A percentile compares a stretch with the other conserved stretches of the same genome.
These are phyloP conservation scores for Nannochloropsis gaditana DNA, from an alignment of 108 stramenopile species.

Conservation along the genomic window DNA sequence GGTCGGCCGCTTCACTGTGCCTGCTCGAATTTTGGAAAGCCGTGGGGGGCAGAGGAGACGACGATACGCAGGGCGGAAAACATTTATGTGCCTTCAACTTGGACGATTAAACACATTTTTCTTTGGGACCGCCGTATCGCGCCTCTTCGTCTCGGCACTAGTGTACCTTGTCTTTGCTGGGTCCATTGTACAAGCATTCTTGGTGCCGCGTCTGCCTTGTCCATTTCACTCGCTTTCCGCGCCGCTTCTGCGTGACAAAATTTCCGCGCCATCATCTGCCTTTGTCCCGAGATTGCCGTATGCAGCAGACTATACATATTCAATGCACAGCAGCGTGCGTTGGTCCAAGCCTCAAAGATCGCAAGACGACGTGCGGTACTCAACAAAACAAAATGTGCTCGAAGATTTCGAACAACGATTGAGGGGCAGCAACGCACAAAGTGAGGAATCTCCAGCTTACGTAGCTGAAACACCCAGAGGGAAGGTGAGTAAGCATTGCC, in stretches of 20 bases:
- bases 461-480: background rate
- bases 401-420: background rate
- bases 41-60: too few species aligned
- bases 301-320: background rate
- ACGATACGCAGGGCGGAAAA: too few species aligned
- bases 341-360: background rate
- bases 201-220: background rate
- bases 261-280: background rate
- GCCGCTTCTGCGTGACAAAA: background rate
- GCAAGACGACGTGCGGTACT: background rate
- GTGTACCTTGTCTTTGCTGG: background rate
- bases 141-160: background rate
- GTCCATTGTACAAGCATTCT: background rate
- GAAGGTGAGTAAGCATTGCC: background rate
- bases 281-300: background rate
- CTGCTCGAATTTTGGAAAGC: too few species aligned
- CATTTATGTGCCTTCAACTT: too few species aligned
- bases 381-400: background rate
- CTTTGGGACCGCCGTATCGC: background rate
- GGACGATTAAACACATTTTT: too few species aligned
- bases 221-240: background rate
- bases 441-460: background rate
- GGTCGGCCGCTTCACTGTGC: too few species aligned
- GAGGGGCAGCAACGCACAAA: background rate
- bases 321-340: background rate